Evolutionary conservation across 768 basidiomycete genomes (phyloP).

Genomic region (Pholiota conissans): DNA sequence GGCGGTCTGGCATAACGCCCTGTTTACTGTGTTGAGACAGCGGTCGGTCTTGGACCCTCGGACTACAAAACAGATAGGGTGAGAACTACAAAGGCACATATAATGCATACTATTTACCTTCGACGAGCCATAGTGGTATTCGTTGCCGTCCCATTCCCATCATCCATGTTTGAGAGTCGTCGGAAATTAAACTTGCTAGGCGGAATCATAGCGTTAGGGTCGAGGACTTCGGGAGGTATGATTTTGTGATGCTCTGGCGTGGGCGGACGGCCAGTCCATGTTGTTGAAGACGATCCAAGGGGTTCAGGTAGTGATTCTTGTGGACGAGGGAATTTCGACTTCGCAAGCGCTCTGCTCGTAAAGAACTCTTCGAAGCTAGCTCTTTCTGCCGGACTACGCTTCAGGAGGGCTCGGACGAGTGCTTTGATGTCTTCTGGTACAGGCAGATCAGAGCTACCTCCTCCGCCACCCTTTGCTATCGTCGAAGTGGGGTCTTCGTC

Average conservation of each 20-base stretch:
- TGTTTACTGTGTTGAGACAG: constrained; percentile 7
- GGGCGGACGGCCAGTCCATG: constrained; percentile 36
- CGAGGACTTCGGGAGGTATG: constrained; percentile 79
- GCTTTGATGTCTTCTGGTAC: constrained; percentile 86
- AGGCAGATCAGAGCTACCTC: constrained; percentile 49
- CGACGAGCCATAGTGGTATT: constrained; percentile 21
- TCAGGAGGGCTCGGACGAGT: constrained; percentile 82
- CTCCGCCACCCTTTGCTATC: constrained; percentile 40
- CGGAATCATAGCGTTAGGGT: constrained; percentile 79
- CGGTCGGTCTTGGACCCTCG: neutral
- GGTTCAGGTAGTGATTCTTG: constrained; percentile 34
- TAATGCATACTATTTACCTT: constrained; percentile 18
- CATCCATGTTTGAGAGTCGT: constrained; percentile 28
- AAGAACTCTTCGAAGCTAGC: constrained; percentile 95
- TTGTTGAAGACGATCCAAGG: constrained; percentile 20
- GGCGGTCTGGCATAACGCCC: constrained; percentile 11
- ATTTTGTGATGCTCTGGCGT: constrained; percentile 74
- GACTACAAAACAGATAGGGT: neutral
- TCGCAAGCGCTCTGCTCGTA: constrained; percentile 70
- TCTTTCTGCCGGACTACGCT: constrained; percentile 80
- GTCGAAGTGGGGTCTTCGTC: constrained; percentile 72
- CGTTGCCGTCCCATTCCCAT: constrained; percentile 24
- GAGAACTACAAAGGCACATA: neutral
- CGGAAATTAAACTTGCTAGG: constrained; percentile 81
- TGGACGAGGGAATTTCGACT: constrained; percentile 74